These are phyloP conservation scores for Cytospora piceicola DNA, from an alignment of 2,329 filamentous ascomycete genomes.

Conservation along the genomic window DNA sequence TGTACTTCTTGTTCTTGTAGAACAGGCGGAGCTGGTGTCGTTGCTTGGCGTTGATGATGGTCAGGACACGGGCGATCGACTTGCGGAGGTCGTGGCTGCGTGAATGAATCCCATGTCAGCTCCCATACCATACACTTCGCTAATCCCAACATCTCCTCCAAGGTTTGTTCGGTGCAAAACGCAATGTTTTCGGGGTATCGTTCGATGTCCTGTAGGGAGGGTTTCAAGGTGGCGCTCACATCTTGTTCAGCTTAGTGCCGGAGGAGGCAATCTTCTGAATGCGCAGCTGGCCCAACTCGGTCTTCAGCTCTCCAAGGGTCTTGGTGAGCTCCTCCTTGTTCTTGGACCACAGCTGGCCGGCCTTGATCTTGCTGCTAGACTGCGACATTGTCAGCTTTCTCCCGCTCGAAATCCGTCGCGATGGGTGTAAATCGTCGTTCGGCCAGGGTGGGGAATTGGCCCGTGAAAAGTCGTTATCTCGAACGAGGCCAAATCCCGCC, in stretches of 20 bases:
- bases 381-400: constrained; percentile 45
- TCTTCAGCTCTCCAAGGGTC: constrained; percentile 94
- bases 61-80: constrained; percentile 98
- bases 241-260: constrained; percentile 94
- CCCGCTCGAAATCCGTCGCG: constrained; percentile 5
- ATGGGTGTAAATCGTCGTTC: constrained; percentile 8
- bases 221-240: constrained; percentile 63
- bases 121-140: constrained; percentile 22
- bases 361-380: constrained; percentile 80
- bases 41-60: constrained; percentile 99
- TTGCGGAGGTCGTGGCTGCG: constrained; percentile 96
- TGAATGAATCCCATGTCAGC: constrained; percentile 36
- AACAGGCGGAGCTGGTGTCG: constrained; percentile 96
- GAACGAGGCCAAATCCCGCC: background rate
- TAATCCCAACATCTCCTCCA: constrained; percentile 12
- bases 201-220: constrained; percentile 14
- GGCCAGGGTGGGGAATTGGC: constrained; percentile 11
- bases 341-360: constrained; percentile 97
- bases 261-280: constrained; percentile 98
- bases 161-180: background rate
- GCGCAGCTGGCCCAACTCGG: constrained; percentile 92
- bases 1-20: constrained; percentile 99
- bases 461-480: constrained; percentile 13
- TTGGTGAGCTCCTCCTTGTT: constrained; percentile 97
- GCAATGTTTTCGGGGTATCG: constrained; percentile 10